Percentiles rank a stretch among this genome's conserved stretches.
Conservation (phyloP, 2,329 filamentous ascomycete species). For the Ascochyta lentis region DNA sequence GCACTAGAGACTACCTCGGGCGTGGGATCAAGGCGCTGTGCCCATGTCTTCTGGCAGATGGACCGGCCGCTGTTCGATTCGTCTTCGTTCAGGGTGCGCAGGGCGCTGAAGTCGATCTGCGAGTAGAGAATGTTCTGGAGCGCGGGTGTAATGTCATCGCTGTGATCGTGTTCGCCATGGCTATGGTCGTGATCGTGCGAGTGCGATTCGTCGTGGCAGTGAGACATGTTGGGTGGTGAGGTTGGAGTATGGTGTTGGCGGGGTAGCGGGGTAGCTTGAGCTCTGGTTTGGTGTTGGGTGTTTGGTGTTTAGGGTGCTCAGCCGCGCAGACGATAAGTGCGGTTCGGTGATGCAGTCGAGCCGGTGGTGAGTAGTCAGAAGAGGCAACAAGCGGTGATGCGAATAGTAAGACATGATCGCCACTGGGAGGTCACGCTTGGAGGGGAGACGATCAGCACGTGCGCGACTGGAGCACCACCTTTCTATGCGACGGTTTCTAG, state of each 20-base stretch:
- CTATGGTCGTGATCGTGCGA: slow-evolving; percentile 65
- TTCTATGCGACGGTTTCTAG: not conserved
- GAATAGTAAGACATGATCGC: not conserved
- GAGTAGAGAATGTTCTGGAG: slow-evolving; percentile 90
- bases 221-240: slow-evolving; percentile 32
- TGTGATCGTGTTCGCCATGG: slow-evolving; percentile 87
- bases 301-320: not conserved
- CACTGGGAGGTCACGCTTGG: not conserved
- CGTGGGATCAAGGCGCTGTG: slow-evolving; percentile 71
- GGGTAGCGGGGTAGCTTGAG: slow-evolving; percentile 42
- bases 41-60: slow-evolving; percentile 90
- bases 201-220: slow-evolving; percentile 31
- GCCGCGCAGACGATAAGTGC: not conserved
- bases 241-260: slow-evolving; percentile 22
- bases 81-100: slow-evolving; percentile 85
- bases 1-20: slow-evolving; percentile 85
- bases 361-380: not conserved
- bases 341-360: not conserved
- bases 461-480: not conserved
- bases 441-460: not conserved
- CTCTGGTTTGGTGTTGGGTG: slow-evolving; percentile 6
- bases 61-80: slow-evolving; percentile 70
- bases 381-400: not conserved
- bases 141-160: slow-evolving; percentile 89
- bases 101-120: slow-evolving; percentile 86